Evolutionary conservation across 2,329 filamentous ascomycete genomes (phyloP).

Genomic region (Reticulascus tulasneorum): DNA sequence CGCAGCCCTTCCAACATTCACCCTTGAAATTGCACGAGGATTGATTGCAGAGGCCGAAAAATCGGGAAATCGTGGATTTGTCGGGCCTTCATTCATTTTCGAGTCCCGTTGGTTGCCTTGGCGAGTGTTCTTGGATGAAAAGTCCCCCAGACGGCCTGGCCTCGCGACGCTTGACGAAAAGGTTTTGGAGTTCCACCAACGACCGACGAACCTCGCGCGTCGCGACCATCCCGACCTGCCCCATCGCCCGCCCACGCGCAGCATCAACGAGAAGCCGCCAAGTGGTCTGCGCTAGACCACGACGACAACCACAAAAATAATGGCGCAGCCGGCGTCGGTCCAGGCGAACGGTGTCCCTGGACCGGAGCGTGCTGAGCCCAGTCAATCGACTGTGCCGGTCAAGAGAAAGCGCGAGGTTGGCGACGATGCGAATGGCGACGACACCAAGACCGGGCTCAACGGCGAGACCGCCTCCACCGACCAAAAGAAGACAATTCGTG

Average conservation of each 20-base stretch:
- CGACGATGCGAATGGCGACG: slow-evolving; percentile 27
- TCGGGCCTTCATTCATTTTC: slow-evolving; percentile 12
- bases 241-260: slow-evolving; percentile 14
- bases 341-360: slow-evolving; percentile 38
- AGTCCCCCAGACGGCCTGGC: slow-evolving; percentile 26
- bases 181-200: slow-evolving; percentile 36
- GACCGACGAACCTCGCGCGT: slow-evolving; percentile 16
- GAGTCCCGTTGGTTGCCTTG: slow-evolving; percentile 9
- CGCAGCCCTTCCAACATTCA: slow-evolving; percentile 23
- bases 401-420: slow-evolving; percentile 58
- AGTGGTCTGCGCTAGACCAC: slow-evolving; percentile 2
- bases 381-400: slow-evolving; percentile 30
- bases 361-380: slow-evolving; percentile 25
- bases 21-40: slow-evolving; percentile 12
- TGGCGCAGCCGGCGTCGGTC: slow-evolving; percentile 37
- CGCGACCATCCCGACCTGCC: slow-evolving; percentile 15
- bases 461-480: slow-evolving; percentile 17
- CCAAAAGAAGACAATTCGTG: slow-evolving; percentile 32
- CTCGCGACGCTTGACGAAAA: slow-evolving; percentile 30
- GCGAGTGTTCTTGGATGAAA: slow-evolving; percentile 17
- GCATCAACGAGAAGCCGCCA: slow-evolving; percentile 4
- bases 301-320: slow-evolving; percentile 21
- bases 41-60: slow-evolving; percentile 11
- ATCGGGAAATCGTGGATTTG: slow-evolving; percentile 7
- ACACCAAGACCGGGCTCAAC: slow-evolving; percentile 22